These are phyloP conservation scores for Carex myosuroides DNA, from an alignment of 176 grass and related monocot species.

Conservation along the genomic window DNA sequence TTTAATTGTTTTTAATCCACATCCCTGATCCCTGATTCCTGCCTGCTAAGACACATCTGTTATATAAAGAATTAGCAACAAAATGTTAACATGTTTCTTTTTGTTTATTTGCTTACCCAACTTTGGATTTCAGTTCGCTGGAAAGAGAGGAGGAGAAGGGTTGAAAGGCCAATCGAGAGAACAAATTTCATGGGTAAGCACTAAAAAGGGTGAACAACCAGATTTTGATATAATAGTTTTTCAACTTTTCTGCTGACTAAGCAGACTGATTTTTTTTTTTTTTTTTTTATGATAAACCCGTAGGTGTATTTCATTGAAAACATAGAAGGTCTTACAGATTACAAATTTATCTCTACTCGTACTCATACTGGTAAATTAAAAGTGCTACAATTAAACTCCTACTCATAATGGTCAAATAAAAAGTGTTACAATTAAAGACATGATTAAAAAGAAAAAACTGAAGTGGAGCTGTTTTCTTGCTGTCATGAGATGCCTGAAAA, in stretches of 20 bases:
- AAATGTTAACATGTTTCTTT: not conserved
- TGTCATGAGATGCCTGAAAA: too few species aligned
- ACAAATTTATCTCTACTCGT: too few species aligned
- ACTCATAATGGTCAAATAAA: too few species aligned
- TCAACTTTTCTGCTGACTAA: not conserved
- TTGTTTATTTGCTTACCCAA: slow-evolving; percentile 10
- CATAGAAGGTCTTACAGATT: too few species aligned
- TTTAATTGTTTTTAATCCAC: not conserved
- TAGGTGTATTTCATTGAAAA: too few species aligned
- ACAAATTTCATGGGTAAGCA: slow-evolving; percentile 48
- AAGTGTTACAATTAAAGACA: too few species aligned
- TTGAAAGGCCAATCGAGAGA: slow-evolving; percentile 42
- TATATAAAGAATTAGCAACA: not conserved
- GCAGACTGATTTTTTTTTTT: not conserved
- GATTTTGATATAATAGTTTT: not conserved
- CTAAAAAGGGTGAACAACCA: not conserved
- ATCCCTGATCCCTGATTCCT: not conserved
- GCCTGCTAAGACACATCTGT: not conserved
- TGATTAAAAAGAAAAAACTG: too few species aligned
- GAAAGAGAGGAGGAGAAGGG: slow-evolving; percentile 59
- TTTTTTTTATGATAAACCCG: too few species aligned
- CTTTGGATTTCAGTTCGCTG: slow-evolving; percentile 51
- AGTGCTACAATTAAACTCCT: too few species aligned
- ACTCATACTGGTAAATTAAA: too few species aligned
- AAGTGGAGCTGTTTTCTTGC: too few species aligned